Base-by-base conservation (phyloP, 106 monocot species). In the Acanthochlamys bracteata region DNA sequence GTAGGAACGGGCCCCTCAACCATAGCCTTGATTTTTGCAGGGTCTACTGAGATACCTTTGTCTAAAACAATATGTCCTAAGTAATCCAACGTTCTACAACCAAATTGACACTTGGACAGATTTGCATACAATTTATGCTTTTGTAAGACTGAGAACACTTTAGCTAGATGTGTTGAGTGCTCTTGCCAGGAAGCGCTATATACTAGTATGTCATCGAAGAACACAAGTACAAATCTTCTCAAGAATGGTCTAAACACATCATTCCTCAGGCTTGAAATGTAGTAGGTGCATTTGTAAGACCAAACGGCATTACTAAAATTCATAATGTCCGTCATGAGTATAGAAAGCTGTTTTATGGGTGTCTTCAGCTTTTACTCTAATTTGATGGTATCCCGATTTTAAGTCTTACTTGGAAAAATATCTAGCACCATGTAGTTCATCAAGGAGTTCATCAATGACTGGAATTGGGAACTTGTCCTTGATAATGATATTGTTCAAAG, bases 391-490 rank as follows among this genome's bases (percentile, higher is more conserved):
- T 0, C 67, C 55, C 10, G 24, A 10, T 14, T 41, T 55, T 2
- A 67, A 15, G 13, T 66, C 66, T 21, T 55, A 19, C 24, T 67
- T 67, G 0, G 55, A 56, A 17, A 67, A 57, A 10, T 20, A 2
- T 10, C 0, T 4, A 3, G 55, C 23, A 2, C 26, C 25, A 67
- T 55, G 24, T 0, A 55, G n/a, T 20, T 67, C 66, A 54, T 56
- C 67, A 2, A 56, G 26, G 9, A 67, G 13, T 57, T 67, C 67
- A 21, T 67, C 67, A 4, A 55, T 56, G 1, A 56, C 20, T 7
- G 67, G 67, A 20, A 56, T 67, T 4, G 67, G 55, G 33, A 54
- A 67, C 0, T 19, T 56, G 39, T 56, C 67, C 19, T 67, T 67
- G 21, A 67, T 7, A 12, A 55, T 67, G 20, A 55, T 57, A 10